A percentile compares a stretch with the other conserved stretches of the same genome.
These are phyloP conservation scores for Lactifluus piperatus DNA, from an alignment of 768 basidiomycete genomes.

Conservation along the genomic window DNA sequence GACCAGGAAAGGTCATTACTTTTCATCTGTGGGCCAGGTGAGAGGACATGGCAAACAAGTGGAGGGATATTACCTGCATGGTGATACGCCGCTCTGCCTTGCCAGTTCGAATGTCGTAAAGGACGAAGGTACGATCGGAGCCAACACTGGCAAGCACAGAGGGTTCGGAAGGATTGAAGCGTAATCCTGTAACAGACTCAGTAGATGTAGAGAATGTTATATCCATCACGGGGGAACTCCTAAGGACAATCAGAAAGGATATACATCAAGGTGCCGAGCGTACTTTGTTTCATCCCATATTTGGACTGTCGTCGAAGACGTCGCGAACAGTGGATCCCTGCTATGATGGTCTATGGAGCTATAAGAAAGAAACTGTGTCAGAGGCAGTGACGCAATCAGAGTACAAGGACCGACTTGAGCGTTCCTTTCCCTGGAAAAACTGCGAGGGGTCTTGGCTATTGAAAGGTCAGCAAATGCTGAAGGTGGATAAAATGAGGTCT, in stretches of 20 bases:
- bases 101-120: slow-evolving; percentile 95
- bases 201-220: slow-evolving; percentile 79
- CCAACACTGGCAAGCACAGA: slow-evolving; percentile 94
- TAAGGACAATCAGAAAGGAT: slow-evolving; percentile 24
- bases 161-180: slow-evolving; percentile 91
- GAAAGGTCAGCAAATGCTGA: neutral
- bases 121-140: slow-evolving; percentile 88
- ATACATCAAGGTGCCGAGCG: slow-evolving; percentile 20
- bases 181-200: slow-evolving; percentile 81
- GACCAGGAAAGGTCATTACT: slow-evolving; percentile 92
- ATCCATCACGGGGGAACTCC: slow-evolving; percentile 79
- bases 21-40: slow-evolving; percentile 48
- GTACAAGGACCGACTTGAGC: slow-evolving; percentile 63
- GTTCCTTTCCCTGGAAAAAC: slow-evolving; percentile 80
- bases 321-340: slow-evolving; percentile 83
- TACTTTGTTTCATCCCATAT: slow-evolving; percentile 98
- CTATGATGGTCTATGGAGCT: slow-evolving; percentile 95
- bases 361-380: neutral
- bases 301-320: slow-evolving; percentile 88
- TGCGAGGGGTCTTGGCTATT: slow-evolving; percentile 46
- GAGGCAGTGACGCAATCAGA: neutral
- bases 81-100: slow-evolving; percentile 88
- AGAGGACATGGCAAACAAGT: slow-evolving; percentile 1
- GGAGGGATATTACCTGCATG: slow-evolving; percentile 57
- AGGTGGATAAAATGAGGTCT: neutral